These are phyloP conservation scores for Nakazawaea wickerhamii DNA, from an alignment of 805 yeast species.

Conservation along the genomic window DNA sequence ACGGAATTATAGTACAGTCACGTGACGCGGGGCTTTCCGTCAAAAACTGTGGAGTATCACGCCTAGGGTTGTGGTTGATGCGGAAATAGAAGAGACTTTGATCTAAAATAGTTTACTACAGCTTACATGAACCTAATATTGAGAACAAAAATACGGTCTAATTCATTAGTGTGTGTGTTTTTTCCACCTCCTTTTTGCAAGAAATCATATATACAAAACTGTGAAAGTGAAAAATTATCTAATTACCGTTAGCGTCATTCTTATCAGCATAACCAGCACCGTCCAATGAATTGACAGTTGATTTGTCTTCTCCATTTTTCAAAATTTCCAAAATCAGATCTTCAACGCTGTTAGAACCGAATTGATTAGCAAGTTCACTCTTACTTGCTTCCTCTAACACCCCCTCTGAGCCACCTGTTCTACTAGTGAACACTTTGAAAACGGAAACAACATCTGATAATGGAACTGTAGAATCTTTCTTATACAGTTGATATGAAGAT, in stretches of 20 bases:
- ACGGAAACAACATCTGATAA: conserved; percentile 56
- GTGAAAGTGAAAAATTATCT: background rate
- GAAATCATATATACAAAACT: no score
- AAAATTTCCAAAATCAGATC: conserved; percentile 57
- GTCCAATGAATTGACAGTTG: conserved; percentile 1
- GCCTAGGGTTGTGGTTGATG: background rate
- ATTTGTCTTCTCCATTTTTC: conserved; percentile 50
- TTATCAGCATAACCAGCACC: conserved; percentile 6
- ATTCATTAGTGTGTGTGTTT: no score
- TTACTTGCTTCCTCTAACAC: conserved; percentile 66
- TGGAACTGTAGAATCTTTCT: conserved; percentile 50
- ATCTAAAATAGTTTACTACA: no score
- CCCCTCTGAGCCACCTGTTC: conserved; percentile 69
- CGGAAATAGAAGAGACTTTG: no score
- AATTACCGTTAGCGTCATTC: conserved; percentile 3
- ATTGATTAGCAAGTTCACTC: conserved; percentile 58
- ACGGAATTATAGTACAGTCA: background rate
- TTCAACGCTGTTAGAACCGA: conserved; percentile 53
- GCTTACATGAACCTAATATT: no score
- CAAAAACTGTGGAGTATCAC: no score
- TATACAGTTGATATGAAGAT: conserved; percentile 42
- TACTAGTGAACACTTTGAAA: conserved; percentile 59
- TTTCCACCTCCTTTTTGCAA: no score
- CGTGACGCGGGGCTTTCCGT: background rate
- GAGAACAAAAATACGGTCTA: no score